A percentile compares a stretch with the other conserved stretches of the same genome.
Evolutionary conservation across 768 basidiomycete genomes (phyloP).

Genomic region (Mycena filopes): DNA sequence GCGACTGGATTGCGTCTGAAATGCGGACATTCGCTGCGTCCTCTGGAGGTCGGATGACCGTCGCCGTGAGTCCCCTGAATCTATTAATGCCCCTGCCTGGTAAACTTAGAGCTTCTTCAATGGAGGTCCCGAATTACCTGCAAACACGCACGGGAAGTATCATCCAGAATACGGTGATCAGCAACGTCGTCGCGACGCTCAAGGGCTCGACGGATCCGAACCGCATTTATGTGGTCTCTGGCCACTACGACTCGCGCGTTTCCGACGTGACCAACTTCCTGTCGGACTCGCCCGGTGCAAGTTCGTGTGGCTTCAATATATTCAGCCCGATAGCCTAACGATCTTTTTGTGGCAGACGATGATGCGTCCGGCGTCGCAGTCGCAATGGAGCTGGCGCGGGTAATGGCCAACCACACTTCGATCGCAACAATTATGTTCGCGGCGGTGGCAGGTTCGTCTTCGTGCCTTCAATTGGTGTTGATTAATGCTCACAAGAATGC

Average conservation of each 20-base stretch:
- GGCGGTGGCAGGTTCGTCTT: conserved; percentile 45
- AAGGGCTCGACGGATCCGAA: conserved; percentile 59
- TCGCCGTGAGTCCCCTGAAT: conserved; percentile 44
- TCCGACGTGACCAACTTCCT: conserved; percentile 50
- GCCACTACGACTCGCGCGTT: conserved; percentile 65
- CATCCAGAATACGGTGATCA: conserved; percentile 57
- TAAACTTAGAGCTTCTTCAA: not conserved
- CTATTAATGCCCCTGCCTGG: not conserved
- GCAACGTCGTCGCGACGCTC: conserved; percentile 63
- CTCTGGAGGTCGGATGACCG: conserved; percentile 54
- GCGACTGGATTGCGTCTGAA: conserved; percentile 64
- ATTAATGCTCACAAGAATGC: conserved; percentile 13
- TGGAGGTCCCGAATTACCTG: conserved; percentile 53
- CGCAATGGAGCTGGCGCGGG: conserved; percentile 62
- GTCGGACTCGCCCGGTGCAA: conserved; percentile 60
- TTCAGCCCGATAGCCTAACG: not conserved
- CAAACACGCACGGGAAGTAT: conserved; percentile 50
- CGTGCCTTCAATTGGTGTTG: no score
- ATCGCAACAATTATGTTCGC: conserved; percentile 64
- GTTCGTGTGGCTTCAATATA: not conserved
- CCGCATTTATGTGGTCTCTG: conserved; percentile 62
- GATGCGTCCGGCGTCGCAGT: conserved; percentile 66
- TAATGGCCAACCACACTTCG: conserved; percentile 59
- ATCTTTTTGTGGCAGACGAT: conserved; percentile 51
- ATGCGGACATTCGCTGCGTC: conserved; percentile 51